Evolutionary conservation across 2,329 filamentous ascomycete species (phyloP), one percentile per base, ranked within the genome.

Genomic region (Scorias spongiosa): DNA sequence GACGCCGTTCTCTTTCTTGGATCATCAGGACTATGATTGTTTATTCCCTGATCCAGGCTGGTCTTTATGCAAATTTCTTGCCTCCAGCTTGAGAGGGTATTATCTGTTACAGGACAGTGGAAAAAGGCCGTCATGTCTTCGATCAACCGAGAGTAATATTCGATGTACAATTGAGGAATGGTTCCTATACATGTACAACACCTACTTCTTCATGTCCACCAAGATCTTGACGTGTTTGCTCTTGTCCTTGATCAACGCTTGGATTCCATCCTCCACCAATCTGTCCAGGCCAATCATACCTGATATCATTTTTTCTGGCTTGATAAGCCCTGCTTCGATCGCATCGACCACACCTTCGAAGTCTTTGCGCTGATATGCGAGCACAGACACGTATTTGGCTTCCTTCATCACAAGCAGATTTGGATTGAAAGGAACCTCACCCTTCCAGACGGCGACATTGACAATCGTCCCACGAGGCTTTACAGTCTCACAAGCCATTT

Each of bases 41-140:
- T 63, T 98, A 98, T 66, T 84, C 77, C 2, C 61, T 83, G 29
- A 74, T 95, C 38, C 91, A 98, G 60, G 86, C 75, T 0, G 81
- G 76, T 7, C 66, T 98, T 37, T 98, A 86, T 67, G 81, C 87
- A 3, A 87, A 79, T 2, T 98, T 98, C 60, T 70, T 98, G 41
- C 91, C 91, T 5, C 91, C 91, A 37, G 91, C 91, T 17, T 93
- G 32, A 51, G 65, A 32, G n/a, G 14, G 6, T 17, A 37, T 4
- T n/a, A n/a, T 26, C 5, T 10, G 18, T 15, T 14, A 18, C 20
- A 46, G 5, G 10, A 28, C 7, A 17, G 9, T n/a, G 12, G 9
- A 14, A 26, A 40, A 20, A 17, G 39, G 39, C n/a, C n/a, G n/a
- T n/a, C n/a, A n/a, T n/a, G 4, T 26, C 7, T 7, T 26, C 20